A percentile compares a stretch with the other conserved stretches of the same genome.
These are phyloP conservation scores for Paecilomyces sp. DNA, from an alignment of 2,329 filamentous ascomycete genomes.

Conservation along the genomic window DNA sequence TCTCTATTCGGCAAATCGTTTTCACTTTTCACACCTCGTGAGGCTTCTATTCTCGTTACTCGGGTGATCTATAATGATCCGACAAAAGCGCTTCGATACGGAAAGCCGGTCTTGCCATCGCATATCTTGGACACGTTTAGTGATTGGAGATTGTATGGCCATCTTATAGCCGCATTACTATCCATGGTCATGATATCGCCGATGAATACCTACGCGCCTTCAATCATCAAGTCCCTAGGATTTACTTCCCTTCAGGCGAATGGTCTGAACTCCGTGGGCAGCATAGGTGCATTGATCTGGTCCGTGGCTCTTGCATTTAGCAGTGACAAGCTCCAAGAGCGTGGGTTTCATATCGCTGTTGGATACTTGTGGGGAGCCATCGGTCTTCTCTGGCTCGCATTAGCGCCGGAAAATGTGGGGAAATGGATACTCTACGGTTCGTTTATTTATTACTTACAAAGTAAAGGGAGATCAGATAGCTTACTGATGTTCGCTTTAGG, in stretches of 20 bases:
- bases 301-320: constrained; percentile 12
- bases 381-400: constrained; percentile 14
- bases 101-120: too few species aligned
- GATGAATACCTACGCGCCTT: constrained; percentile 42
- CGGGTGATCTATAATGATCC: too few species aligned
- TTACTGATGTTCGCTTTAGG: too few species aligned
- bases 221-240: constrained; percentile 45
- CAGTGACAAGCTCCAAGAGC: constrained; percentile 10
- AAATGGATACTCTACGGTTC: constrained; percentile 1
- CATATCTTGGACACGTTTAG: too few species aligned
- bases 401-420: constrained; percentile 10
- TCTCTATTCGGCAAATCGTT: constrained; percentile 6
- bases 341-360: constrained; percentile 13
- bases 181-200: constrained; percentile 7
- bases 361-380: constrained; percentile 14
- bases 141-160: constrained; percentile 2
- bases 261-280: constrained; percentile 45
- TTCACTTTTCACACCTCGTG: constrained; percentile 10
- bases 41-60: constrained; percentile 7
- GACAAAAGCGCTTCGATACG: too few species aligned
- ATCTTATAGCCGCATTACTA: constrained; percentile 5
- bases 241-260: constrained; percentile 41
- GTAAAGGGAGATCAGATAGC: too few species aligned
- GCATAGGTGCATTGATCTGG: constrained; percentile 9
- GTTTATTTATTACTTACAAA: too few species aligned